A percentile compares a stretch with the other conserved stretches of the same genome.
phyloP scores from a whole-genome alignment of 805 yeast genomes.

The Babjeviella inositovora region DNA sequence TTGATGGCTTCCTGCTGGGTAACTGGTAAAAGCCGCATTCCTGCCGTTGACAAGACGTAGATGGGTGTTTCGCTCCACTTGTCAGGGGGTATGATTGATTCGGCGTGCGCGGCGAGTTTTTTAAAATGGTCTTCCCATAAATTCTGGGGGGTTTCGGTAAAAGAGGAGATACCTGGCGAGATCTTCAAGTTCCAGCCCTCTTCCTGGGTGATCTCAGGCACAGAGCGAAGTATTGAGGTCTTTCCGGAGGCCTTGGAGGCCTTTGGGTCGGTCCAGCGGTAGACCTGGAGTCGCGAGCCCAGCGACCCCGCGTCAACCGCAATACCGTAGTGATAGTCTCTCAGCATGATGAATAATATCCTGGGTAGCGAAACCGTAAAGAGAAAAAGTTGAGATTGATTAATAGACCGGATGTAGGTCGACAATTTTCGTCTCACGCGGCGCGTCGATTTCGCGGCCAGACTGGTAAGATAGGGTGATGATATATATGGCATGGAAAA shows the following conservation, averaged over 20 bases:
- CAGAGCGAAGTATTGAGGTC: slow-evolving; percentile 24
- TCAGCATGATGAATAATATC: too few relatives aligned
- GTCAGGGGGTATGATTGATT: slow-evolving; percentile 46
- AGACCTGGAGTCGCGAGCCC: slow-evolving; percentile 80
- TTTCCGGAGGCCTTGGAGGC: slow-evolving; percentile 11
- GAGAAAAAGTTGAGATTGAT: too few relatives aligned
- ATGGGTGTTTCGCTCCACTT: slow-evolving; percentile 61
- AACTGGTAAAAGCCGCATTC: slow-evolving; percentile 68
- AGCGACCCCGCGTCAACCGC: slow-evolving; percentile 94
- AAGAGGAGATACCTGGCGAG: slow-evolving; percentile 78
- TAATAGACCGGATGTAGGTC: too few relatives aligned
- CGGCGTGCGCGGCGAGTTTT: slow-evolving; percentile 53
- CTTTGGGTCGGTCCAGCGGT: slow-evolving; percentile 53
- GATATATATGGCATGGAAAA: too few relatives aligned
- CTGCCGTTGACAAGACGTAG: slow-evolving; percentile 91
- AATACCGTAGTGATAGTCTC: slow-evolving; percentile 51
- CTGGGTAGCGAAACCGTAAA: too few relatives aligned
- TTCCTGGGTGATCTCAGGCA: slow-evolving; percentile 53
- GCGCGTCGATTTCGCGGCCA: too few relatives aligned
- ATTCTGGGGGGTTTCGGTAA: slow-evolving; percentile 27
- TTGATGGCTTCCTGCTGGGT: slow-evolving; percentile 37
- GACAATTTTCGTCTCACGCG: too few relatives aligned
- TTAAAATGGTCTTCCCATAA: slow-evolving; percentile 64
- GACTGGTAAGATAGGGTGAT: too few relatives aligned
- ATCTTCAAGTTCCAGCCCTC: slow-evolving; percentile 56